phyloP scores from a whole-genome alignment of 257 asterid genomes.

The Salvia miltiorrhiza region DNA sequence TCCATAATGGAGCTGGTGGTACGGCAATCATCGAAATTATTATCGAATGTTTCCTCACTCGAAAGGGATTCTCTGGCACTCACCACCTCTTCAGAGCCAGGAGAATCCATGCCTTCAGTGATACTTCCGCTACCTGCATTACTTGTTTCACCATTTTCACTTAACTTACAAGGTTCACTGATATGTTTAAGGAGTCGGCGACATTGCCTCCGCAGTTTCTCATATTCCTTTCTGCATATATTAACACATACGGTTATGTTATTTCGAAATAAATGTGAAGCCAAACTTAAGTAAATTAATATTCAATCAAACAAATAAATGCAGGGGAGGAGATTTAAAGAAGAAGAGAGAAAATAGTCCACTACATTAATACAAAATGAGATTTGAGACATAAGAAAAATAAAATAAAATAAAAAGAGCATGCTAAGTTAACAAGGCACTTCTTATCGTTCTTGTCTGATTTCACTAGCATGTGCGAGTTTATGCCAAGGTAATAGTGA shows the following conservation, averaged over 20 bases:
- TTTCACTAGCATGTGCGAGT: neutral
- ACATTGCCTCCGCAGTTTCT: constrained; percentile 66
- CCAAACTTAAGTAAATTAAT: neutral
- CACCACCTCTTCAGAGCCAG: constrained; percentile 64
- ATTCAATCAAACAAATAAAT: neutral
- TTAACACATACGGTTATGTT: constrained; percentile 15
- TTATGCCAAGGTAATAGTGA: neutral
- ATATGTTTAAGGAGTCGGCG: constrained; percentile 45
- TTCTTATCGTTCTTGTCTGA: constrained; percentile 1
- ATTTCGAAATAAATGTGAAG: constrained; percentile 7
- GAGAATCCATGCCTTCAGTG: constrained; percentile 50
- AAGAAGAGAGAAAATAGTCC: neutral
- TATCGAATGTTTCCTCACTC: constrained; percentile 54
- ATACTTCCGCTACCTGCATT: constrained; percentile 35
- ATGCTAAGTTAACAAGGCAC: neutral
- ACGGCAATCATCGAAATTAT: constrained; percentile 40
- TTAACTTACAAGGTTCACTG: constrained; percentile 26
- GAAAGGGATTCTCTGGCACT: constrained; percentile 85
- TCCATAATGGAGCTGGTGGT: constrained; percentile 31
- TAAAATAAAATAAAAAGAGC: neutral
- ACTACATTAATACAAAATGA: neutral
- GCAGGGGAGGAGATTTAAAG: neutral
- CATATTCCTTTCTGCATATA: constrained; percentile 73
- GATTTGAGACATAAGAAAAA: neutral
- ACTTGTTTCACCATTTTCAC: constrained; percentile 37